Conservation (phyloP, 1,284 basidiomycete species). For the Naganishia sp. region DNA sequence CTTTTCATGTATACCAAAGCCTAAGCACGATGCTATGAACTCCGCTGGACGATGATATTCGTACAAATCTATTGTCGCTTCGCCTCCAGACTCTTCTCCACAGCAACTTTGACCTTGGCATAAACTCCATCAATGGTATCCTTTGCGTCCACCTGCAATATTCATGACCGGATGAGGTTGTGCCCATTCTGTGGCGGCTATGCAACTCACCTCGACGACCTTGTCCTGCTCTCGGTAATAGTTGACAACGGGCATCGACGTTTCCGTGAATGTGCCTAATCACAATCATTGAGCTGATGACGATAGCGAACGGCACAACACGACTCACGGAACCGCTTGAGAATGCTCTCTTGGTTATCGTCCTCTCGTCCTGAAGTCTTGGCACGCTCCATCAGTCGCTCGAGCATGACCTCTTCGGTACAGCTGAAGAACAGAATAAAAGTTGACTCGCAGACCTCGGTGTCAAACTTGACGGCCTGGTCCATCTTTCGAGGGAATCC, state of each 20-base stretch:
- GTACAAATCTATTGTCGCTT: slow-evolving; percentile 16
- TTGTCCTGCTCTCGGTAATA: slow-evolving; percentile 72
- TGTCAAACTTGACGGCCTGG: slow-evolving; percentile 90
- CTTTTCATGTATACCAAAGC: not conserved
- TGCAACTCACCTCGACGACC: slow-evolving; percentile 71
- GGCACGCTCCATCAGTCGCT: slow-evolving; percentile 80
- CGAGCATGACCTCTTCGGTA: slow-evolving; percentile 82
- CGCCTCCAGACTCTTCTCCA: slow-evolving; percentile 54
- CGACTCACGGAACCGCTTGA: slow-evolving; percentile 85
- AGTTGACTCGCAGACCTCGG: slow-evolving; percentile 74
- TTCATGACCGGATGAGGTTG: slow-evolving; percentile 15
- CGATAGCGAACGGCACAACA: not conserved
- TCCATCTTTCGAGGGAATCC: slow-evolving; percentile 99
- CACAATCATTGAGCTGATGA: slow-evolving; percentile 19
- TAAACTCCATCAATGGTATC: slow-evolving; percentile 74
- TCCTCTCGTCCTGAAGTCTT: slow-evolving; percentile 95
- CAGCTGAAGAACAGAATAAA: slow-evolving; percentile 88
- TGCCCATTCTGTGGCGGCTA: not conserved
- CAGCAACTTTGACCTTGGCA: slow-evolving; percentile 61
- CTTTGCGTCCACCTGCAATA: slow-evolving; percentile 71
- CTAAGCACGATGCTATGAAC: not conserved
- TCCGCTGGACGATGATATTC: no score
- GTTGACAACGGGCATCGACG: slow-evolving; percentile 95
- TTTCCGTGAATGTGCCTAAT: slow-evolving; percentile 81
- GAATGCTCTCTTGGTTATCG: slow-evolving; percentile 93